Base-by-base conservation (phyloP, 306 rosid species). In the Ziziphus jujuba region DNA sequence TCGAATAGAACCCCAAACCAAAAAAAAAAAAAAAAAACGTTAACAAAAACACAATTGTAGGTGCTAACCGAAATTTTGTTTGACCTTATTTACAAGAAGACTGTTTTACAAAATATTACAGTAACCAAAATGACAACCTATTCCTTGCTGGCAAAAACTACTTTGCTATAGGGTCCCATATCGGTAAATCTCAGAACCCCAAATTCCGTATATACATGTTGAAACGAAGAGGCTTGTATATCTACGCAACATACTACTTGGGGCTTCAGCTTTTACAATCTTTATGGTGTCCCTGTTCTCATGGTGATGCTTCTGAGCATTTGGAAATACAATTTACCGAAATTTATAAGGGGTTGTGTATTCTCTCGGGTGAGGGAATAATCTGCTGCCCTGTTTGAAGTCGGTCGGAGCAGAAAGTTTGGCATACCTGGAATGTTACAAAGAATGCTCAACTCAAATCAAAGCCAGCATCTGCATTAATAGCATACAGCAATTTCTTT, bases 381-480 rank as follows among this genome's bases (percentile, higher is more conserved):
- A 16, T 21, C 21, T 8, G 21, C 20, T 8, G 21, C 20, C 2
- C 55, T 16, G 3, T 19, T 7, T 16, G 8, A 50, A 19, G 22
- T n/a, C 5, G 17, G 13, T 17, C 20, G 21, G 20, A n/a, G 22
- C 9, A 15, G 13, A 34, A 25, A 20, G 48, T 71, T 33, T 5
- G 34, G 70, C 16, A 61, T 15, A 17, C 44, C 24, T 9, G 22
- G 59, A 62, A 50, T 61, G 70, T 15, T 15, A 49, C 56, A 21
- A 19, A 31, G 56, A 72, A 61, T 61, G 36, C 72, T 63, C 72
- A 93, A 78, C 99, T 90, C 84, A 93, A 82, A 85, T 93, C 97
- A 75, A 93, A 93, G 60, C 99, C 99, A 33, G 95, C 99, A 72
- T 93, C 97, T 14, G 97, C 90, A 75, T 80, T 93, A 72, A 93